Conservation (phyloP, 768 basidiomycete species). For the Daedaleopsis nitida region DNA sequence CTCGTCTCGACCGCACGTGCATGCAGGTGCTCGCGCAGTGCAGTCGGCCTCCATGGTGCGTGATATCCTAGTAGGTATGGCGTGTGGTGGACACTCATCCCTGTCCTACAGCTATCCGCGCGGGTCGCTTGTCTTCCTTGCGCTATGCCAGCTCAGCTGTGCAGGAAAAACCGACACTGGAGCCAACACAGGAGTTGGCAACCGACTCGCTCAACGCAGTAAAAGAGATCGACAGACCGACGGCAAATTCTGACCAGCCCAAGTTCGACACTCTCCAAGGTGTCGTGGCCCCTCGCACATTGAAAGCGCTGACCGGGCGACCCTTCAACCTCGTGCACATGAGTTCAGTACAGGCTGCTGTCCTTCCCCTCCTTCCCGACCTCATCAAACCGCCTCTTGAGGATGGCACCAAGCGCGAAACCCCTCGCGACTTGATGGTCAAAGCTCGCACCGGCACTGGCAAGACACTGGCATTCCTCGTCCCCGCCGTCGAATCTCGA, state of each 20-base stretch:
- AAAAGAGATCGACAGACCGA: background rate
- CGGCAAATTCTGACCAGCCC: slow-evolving; percentile 17
- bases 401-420: slow-evolving; percentile 27
- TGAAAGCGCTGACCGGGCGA: slow-evolving; percentile 55
- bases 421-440: slow-evolving; percentile 72
- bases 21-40: slow-evolving; percentile 4
- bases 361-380: slow-evolving; percentile 73
- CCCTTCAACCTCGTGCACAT: slow-evolving; percentile 74
- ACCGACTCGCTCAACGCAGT: too few relatives aligned
- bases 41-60: slow-evolving; percentile 4
- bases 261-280: slow-evolving; percentile 42
- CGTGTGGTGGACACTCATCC: background rate
- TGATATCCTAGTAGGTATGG: background rate
- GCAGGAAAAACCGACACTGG: background rate
- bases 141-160: slow-evolving; percentile 2
- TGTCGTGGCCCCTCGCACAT: slow-evolving; percentile 40
- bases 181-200: background rate
- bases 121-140: slow-evolving; percentile 11
- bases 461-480: slow-evolving; percentile 86
- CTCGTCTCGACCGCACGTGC: slow-evolving; percentile 7
- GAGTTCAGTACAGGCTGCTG: slow-evolving; percentile 82
- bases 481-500: slow-evolving; percentile 83
- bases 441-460: slow-evolving; percentile 89
- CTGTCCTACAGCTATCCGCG: slow-evolving; percentile 8
- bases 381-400: slow-evolving; percentile 55